Percentiles rank a stretch among this genome's conserved stretches.
These are phyloP conservation scores for Umbelopsis sp. DNA, from an alignment of 371 early-diverging fungal genomes.

Conservation along the genomic window DNA sequence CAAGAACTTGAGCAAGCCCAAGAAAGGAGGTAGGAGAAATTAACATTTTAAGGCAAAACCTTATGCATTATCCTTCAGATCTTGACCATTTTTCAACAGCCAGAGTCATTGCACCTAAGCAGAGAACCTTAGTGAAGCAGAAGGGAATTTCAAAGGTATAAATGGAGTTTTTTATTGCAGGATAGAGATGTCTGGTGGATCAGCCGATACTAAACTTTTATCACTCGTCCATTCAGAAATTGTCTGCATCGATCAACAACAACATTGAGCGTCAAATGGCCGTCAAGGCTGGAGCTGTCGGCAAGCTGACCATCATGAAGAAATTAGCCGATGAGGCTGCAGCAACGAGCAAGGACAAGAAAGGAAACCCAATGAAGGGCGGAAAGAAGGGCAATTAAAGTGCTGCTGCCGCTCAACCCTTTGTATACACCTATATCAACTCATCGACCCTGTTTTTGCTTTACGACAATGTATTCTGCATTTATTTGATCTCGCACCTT, in stretches of 20 bases:
- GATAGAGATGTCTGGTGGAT: neutral
- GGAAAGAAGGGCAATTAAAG: conserved; percentile 15
- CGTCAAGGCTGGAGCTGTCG: conserved; percentile 68
- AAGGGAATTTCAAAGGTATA: conserved; percentile 55
- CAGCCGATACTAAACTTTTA: neutral
- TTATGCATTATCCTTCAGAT: neutral
- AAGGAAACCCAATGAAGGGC: conserved; percentile 33
- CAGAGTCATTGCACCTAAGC: conserved; percentile 63
- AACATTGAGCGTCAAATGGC: conserved; percentile 73
- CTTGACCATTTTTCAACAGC: conserved; percentile 31
- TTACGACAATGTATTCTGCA: neutral
- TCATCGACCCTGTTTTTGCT: neutral
- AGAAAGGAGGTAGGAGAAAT: conserved; percentile 54
- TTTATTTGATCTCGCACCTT: neutral
- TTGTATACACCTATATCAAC: neutral
- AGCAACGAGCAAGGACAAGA: conserved; percentile 34
- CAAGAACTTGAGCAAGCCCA: conserved; percentile 55
- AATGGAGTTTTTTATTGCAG: neutral
- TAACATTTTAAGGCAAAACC: neutral
- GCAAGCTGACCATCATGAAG: conserved; percentile 75
- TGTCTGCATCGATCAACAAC: conserved; percentile 64
- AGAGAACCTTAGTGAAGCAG: conserved; percentile 57
- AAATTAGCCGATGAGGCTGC: conserved; percentile 53
- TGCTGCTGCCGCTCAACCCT: neutral
- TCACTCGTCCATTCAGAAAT: conserved; percentile 40